These are phyloP conservation scores for Malus sylvestris DNA, from an alignment of 306 rosid genomes.

Conservation along the genomic window DNA sequence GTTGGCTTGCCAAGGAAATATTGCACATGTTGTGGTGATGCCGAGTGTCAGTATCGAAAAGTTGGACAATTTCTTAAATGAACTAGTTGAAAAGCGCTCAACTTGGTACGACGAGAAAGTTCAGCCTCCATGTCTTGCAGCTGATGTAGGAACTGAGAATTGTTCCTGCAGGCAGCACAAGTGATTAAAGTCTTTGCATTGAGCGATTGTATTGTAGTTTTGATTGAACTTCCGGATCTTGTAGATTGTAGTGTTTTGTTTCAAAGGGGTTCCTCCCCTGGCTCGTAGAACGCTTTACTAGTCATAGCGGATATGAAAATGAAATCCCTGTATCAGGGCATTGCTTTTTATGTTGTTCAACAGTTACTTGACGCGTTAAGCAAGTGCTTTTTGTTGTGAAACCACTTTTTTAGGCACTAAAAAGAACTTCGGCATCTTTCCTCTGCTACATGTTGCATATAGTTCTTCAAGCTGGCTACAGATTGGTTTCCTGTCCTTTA, in stretches of 20 bases:
- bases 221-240: background rate
- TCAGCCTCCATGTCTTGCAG: conserved; percentile 41
- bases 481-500: too few species aligned
- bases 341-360: background rate
- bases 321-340: background rate
- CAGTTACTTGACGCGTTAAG: too few species aligned
- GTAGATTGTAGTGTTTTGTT: conserved; percentile 3
- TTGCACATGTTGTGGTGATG: conserved; percentile 64
- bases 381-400: too few species aligned
- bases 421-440: too few species aligned
- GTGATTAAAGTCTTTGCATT: background rate
- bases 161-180: conserved; percentile 43
- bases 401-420: too few species aligned
- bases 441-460: too few species aligned
- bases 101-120: conserved; percentile 29
- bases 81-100: conserved; percentile 25
- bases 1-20: conserved; percentile 54
- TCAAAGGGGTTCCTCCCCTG: background rate
- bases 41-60: conserved; percentile 45
- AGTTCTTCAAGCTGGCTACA: too few species aligned
- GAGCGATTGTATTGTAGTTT: conserved; percentile 5
- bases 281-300: background rate
- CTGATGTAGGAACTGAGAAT: conserved; percentile 35
- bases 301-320: background rate
- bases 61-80: conserved; percentile 41